Evolutionary conservation across 2,329 filamentous ascomycete genomes (phyloP), one percentile per base, ranked within the genome.

Genomic region (Aureobasidium leucospermi): DNA sequence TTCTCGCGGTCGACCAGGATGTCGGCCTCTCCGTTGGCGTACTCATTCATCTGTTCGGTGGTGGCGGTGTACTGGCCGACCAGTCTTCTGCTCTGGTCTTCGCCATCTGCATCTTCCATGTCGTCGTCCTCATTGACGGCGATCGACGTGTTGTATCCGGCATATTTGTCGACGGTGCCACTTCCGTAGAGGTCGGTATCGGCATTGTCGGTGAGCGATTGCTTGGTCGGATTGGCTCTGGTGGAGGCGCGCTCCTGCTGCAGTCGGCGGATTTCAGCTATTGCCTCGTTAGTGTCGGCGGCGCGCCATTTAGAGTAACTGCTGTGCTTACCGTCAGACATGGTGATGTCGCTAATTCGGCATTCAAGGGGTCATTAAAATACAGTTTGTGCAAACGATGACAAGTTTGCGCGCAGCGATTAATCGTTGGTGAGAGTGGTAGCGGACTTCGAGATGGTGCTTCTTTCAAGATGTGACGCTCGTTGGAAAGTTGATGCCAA

Each of bases 1-100:
- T 93, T 89, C 78, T 97, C 94, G 66, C 87, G 85, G 46, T 88
- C 89, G 53, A 91, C 81, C 63, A 99, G 79, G 6, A 93, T 87
- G 69, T 99, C 95, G 61, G 93, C 90, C 71, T 96, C 93, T 59
- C 92, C 92, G 58, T 84, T 85, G 28, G 93, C 87, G 75, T 96
- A 96, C 75, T 99, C 94, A 71, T 96, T 90, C 70, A 99, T 92
- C 76, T 96, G 90, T 53, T 89, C 86, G 66, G 85, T 87, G 41
- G 91, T 93, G 29, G 94, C 94, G 38, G 94, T 99, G 76, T 99
- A 99, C 75, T 97, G 94, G 64, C 92, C 93, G 36, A 96, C 87
- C 62, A 99, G 80, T 62, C 90, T 85, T 68, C 88, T 84, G 66
- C 89, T 85, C 67, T 73, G 78, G 47, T 78, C 72, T n/a, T 79